These are phyloP conservation scores for Evernia prunastri DNA, from an alignment of 495 filamentous ascomycete genomes.

Conservation along the genomic window DNA sequence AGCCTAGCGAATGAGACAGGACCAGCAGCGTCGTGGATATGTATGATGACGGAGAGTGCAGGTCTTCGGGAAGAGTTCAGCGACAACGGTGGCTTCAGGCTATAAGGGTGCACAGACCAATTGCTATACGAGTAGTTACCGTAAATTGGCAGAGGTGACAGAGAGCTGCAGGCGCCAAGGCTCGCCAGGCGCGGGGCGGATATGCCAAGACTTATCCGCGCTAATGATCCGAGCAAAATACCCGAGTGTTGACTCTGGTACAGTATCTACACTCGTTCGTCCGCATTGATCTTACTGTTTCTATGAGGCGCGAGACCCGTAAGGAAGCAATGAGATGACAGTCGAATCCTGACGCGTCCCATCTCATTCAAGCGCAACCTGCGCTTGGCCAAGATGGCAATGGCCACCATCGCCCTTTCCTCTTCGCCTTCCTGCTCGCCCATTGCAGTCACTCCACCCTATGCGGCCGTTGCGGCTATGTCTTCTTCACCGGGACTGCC, in stretches of 20 bases:
- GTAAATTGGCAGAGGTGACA: not conserved
- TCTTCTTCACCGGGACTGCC: constrained; percentile 32
- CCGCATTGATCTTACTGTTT: not conserved
- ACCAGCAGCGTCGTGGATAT: not conserved
- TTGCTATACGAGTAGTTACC: too few species aligned
- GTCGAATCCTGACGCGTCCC: constrained; percentile 8
- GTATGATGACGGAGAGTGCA: not conserved
- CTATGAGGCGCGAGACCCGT: not conserved
- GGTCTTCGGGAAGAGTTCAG: not conserved
- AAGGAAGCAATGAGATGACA: not conserved
- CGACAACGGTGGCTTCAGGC: not conserved
- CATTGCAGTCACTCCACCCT: constrained; percentile 16
- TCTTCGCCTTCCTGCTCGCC: constrained; percentile 37
- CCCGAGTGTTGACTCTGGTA: not conserved
- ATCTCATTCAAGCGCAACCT: constrained; percentile 7
- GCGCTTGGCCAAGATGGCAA: constrained; percentile 23
- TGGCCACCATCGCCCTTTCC: constrained; percentile 35
- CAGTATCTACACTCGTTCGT: not conserved
- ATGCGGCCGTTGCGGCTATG: constrained; percentile 24
- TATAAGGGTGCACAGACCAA: not conserved
- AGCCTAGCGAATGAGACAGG: not conserved
- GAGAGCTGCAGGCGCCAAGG: not conserved
- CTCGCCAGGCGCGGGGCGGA: not conserved
- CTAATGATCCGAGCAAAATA: not conserved
- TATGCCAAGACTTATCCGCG: not conserved